phyloP scores from a whole-genome alignment of 805 yeast genomes.

The Priceomyces medius region DNA sequence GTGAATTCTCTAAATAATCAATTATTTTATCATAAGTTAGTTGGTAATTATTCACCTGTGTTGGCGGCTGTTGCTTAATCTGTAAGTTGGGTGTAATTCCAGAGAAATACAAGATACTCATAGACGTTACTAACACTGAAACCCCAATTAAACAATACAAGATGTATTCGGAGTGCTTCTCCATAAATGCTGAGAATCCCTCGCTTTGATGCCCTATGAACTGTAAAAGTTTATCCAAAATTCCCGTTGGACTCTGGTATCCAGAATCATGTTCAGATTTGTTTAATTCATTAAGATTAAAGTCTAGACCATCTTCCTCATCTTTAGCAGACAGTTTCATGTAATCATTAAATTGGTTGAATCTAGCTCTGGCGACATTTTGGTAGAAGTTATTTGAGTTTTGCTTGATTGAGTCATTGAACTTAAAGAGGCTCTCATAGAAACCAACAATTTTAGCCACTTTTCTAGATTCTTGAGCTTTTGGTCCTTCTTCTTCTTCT shows the following conservation, averaged over 20 bases:
- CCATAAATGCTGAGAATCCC: slow-evolving; percentile 7
- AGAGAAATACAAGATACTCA: slow-evolving; percentile 4
- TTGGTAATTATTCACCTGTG: background rate
- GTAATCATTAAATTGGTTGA: slow-evolving; percentile 15
- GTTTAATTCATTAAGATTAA: no score
- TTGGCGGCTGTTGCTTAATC: background rate
- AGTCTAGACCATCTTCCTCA: no score
- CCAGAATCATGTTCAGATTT: no score
- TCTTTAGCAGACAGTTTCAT: slow-evolving; percentile 2
- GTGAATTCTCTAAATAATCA: slow-evolving; percentile 9
- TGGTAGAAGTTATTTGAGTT: slow-evolving; percentile 20
- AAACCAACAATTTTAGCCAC: slow-evolving; percentile 16
- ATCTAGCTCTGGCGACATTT: slow-evolving; percentile 15
- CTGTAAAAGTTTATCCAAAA: background rate
- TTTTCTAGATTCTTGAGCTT: background rate
- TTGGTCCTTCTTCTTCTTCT: background rate
- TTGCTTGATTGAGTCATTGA: slow-evolving; percentile 23
- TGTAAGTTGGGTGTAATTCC: background rate
- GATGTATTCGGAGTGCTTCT: slow-evolving; percentile 16
- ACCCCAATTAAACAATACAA: slow-evolving; percentile 13
- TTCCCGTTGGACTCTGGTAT: background rate
- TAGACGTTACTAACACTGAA: slow-evolving; percentile 4
- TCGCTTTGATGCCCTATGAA: background rate
- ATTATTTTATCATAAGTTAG: background rate
- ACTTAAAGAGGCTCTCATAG: slow-evolving; percentile 22